Evolutionary conservation across 116 monocot genomes (phyloP), one percentile per base, ranked within the genome.

Genomic region (Trichopus zeylanicus): DNA sequence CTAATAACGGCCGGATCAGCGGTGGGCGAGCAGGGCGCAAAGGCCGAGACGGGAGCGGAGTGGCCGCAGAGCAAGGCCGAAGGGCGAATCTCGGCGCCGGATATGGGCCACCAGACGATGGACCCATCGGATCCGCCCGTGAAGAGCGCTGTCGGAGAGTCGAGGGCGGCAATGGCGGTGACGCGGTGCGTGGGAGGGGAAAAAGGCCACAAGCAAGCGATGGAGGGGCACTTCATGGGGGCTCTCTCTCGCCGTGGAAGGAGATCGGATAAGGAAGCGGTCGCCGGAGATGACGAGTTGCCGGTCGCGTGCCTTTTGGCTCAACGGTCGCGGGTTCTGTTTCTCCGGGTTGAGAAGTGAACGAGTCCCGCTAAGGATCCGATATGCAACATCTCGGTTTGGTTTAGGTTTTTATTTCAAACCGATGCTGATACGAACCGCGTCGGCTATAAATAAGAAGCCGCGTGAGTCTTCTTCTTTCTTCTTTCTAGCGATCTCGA

Each of bases 111-210:
- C 62, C 76, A 78, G 74, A 97, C 26, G 75, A 97, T 70, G 81
- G 95, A 73, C 47, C 95, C 95, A 65, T 97, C 81, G 39, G 87
- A 72, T 35, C 74, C 81, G 35, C 87, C 91, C 51, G 97, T 91
- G 87, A 64, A 97, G 75, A 97, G 76, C 38, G 79, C 26, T 21
- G 79, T 52, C 9, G 76, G 59, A 16, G 66, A 18, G 34, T 58
- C 28, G 56, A 69, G 39, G 57, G 70, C 27, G 37, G 63, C 60
- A 21, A 72, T 55, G 61, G 72, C 67, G 13, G 84, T 76, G 39
- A 75, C 63, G 46, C 61, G 64, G 51, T 84, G 91, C 24, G 64
- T 61, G 22, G 83, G 80, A 24, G 81, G 87, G 10, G 79, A 48
- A 11, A 77, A 27, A 10, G 87, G 72, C 87, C 87, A 90, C 7